Conservation (phyloP, 1,284 basidiomycete genomes). For the Paramarasmius palmivorus region DNA sequence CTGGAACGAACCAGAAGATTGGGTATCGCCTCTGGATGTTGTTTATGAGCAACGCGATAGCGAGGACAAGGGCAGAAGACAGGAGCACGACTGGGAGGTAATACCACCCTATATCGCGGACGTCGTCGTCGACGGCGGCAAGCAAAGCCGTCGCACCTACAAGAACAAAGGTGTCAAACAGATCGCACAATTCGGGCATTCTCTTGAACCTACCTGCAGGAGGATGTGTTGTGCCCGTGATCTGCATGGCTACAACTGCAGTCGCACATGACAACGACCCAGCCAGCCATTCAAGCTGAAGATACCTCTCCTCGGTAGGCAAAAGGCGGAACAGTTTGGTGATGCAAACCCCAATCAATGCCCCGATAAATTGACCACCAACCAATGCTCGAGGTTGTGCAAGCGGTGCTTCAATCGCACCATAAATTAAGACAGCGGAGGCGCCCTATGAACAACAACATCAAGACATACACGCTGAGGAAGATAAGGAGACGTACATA, state of each 20-base stretch:
- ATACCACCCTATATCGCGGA: slow-evolving; percentile 58
- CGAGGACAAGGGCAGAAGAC: slow-evolving; percentile 49
- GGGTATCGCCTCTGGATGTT: slow-evolving; percentile 62
- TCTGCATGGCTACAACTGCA: slow-evolving; percentile 53
- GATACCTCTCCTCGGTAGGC: slow-evolving; percentile 44
- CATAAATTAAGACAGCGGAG: slow-evolving; percentile 59
- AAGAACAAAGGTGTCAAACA: background rate
- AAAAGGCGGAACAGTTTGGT: slow-evolving; percentile 56
- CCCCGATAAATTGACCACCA: slow-evolving; percentile 50
- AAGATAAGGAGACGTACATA: too few relatives aligned
- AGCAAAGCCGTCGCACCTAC: slow-evolving; percentile 40
- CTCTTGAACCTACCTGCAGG: slow-evolving; percentile 50
- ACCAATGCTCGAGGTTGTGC: slow-evolving; percentile 61
- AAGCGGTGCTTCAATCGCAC: slow-evolving; percentile 57
- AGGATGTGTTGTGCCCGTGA: slow-evolving; percentile 60
- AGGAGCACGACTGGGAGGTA: slow-evolving; percentile 63
- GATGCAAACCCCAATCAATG: slow-evolving; percentile 52
- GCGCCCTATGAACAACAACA: slow-evolving; percentile 54
- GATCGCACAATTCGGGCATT: background rate
- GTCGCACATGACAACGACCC: slow-evolving; percentile 54
- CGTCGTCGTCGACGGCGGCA: slow-evolving; percentile 47
- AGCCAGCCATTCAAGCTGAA: slow-evolving; percentile 53
- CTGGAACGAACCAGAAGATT: slow-evolving; percentile 49
- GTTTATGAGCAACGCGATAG: slow-evolving; percentile 54
- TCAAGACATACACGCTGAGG: too few relatives aligned